Evolutionary conservation across 2,329 filamentous ascomycete genomes (phyloP).

Genomic region (Exophiala sp.): DNA sequence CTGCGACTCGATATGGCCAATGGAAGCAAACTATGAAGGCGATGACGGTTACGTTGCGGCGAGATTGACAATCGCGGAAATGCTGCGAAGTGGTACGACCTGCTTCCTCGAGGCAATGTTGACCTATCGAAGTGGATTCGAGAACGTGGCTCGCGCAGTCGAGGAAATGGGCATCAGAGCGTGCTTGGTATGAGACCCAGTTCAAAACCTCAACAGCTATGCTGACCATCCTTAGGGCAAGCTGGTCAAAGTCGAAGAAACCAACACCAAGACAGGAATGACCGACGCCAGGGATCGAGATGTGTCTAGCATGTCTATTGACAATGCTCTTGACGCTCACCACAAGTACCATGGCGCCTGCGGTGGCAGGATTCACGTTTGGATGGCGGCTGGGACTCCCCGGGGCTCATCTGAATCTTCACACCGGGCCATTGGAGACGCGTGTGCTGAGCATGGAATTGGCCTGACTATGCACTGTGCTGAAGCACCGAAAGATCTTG

Average conservation of each 20-base stretch:
- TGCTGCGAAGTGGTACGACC: constrained; percentile 39
- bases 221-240: constrained; percentile 13
- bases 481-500: constrained; percentile 35
- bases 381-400: constrained; percentile 48
- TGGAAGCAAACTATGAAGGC: constrained; percentile 35
- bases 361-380: constrained; percentile 45
- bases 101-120: constrained; percentile 39
- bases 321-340: constrained; percentile 27
- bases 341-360: constrained; percentile 29
- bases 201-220: not conserved
- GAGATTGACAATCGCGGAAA: constrained; percentile 36
- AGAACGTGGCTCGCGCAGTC: constrained; percentile 31
- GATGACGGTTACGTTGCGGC: constrained; percentile 36
- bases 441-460: constrained; percentile 40
- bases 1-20: constrained; percentile 37
- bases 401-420: constrained; percentile 41
- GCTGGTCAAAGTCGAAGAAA: constrained; percentile 20
- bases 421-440: constrained; percentile 41
- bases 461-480: constrained; percentile 49
- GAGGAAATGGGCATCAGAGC: constrained; percentile 35
- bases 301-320: constrained; percentile 31
- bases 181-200: constrained; percentile 27
- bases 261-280: constrained; percentile 14
- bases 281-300: constrained; percentile 32
- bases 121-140: constrained; percentile 31